These are phyloP conservation scores for Passiflora organensis DNA, from an alignment of 345 rosid species.

Conservation along the genomic window DNA sequence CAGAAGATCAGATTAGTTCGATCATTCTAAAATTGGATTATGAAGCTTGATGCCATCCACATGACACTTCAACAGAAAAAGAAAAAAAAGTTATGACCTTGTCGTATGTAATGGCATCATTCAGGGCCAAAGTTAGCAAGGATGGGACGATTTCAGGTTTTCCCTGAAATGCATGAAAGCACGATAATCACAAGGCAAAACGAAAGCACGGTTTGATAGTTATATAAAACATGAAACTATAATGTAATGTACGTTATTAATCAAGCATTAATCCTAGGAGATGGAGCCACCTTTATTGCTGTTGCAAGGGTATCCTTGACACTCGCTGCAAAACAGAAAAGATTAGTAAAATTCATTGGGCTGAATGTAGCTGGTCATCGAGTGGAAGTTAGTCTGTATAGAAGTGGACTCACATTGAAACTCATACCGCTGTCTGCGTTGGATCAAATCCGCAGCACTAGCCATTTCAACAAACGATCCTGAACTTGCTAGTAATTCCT, in stretches of 20 bases:
- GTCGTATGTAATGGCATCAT: slow-evolving; percentile 80
- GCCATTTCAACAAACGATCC: slow-evolving; percentile 53
- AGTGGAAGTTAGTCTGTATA: background rate
- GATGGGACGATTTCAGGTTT: slow-evolving; percentile 68
- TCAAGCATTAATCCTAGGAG: too few species aligned
- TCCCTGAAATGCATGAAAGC: slow-evolving; percentile 32
- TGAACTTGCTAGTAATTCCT: slow-evolving; percentile 66
- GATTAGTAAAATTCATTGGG: slow-evolving; percentile 11
- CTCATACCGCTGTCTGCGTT: slow-evolving; percentile 86
- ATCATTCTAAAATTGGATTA: slow-evolving; percentile 3
- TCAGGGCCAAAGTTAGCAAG: slow-evolving; percentile 63
- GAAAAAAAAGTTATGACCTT: slow-evolving; percentile 49
- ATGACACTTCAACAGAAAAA: background rate
- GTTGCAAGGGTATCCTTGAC: slow-evolving; percentile 43
- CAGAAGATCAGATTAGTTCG: slow-evolving; percentile 16
- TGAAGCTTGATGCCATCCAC: slow-evolving; percentile 2
- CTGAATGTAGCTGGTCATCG: slow-evolving; percentile 6
- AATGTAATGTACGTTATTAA: background rate
- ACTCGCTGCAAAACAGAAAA: slow-evolving; percentile 42
- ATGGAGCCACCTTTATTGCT: slow-evolving; percentile 44
- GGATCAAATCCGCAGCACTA: slow-evolving; percentile 81
- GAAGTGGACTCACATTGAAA: slow-evolving; percentile 48
- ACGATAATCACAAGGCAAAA: background rate
- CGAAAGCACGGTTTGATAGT: background rate
- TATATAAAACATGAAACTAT: background rate